phyloP scores from a whole-genome alignment of 2,329 filamentous ascomycete species.

The Ciborinia camelliae region DNA sequence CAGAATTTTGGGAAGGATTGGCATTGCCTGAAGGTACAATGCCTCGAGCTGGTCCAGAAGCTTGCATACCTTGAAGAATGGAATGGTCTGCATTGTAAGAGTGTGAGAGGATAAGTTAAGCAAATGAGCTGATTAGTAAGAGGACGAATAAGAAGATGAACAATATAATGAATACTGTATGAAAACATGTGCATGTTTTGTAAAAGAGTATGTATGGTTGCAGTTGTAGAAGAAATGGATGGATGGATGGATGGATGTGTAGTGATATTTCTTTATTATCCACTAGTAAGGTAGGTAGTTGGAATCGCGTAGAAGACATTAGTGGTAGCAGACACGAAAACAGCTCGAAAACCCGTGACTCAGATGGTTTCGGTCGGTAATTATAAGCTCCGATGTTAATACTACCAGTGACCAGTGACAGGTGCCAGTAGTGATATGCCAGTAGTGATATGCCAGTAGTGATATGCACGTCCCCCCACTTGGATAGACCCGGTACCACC shows the following conservation, averaged over 20 bases:
- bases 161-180: neutral
- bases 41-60: conserved; percentile 66
- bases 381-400: neutral
- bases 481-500: too few relatives aligned
- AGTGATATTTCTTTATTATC: neutral
- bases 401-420: too few relatives aligned
- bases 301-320: neutral
- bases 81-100: conserved; percentile 51
- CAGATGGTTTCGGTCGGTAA: neutral
- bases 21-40: conserved; percentile 39
- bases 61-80: conserved; percentile 69
- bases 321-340: neutral
- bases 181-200: neutral
- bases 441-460: too few relatives aligned
- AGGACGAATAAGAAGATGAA: neutral
- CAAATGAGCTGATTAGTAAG: conserved; percentile 9
- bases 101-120: conserved; percentile 15
- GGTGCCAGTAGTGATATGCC: too few relatives aligned
- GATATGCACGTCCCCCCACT: too few relatives aligned
- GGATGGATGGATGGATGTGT: neutral
- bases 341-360: conserved; percentile 3
- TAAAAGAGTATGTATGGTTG: neutral
- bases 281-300: too few relatives aligned
- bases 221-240: neutral
- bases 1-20: conserved; percentile 37